Evolutionary conservation across 1,139 yeast species (phyloP), one percentile per base, ranked within the genome.

Genomic region (Yamadazyma triangularis): DNA sequence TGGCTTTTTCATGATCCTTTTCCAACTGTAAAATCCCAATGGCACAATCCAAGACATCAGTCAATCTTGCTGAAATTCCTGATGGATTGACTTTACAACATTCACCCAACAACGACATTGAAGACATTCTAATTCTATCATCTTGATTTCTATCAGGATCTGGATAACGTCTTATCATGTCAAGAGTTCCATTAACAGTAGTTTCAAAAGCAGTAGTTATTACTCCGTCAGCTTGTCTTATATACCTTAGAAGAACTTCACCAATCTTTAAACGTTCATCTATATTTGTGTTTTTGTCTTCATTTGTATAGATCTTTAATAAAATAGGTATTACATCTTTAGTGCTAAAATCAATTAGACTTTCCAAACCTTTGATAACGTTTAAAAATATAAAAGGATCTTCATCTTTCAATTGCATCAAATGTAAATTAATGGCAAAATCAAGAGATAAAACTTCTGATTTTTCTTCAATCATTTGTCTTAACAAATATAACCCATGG

Each of bases 351-450:
- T 67, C 73, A 15, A 81, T 60, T 25, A 89, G 56, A 13, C 71
- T 65, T 30, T 77, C 79, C 15, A 91, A 58, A 0, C 94, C 89
- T 46, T 84, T 87, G 39, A 91, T 84, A 0, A 82, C 84, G 48
- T 85, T 89, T 34, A 91, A 54, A 51, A 86, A 91, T 12, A 91
- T 75, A 51, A 79, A 91, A 0, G 97, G 95, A 40, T 91, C 98
- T 0, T 77, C 70, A 45, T 87, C 95, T 32, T 72, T 70, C 30
- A 91, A 57, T 42, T 83, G 87, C 2, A 68, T 60, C 26, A 85
- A 48, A 49, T 84, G 85, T 12, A 87, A 57, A 19, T 73, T 67
- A 23, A 85, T 55, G 0, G 74, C 87, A 33, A 73, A 71, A 11
- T 70, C 73, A 8, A 74, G 33, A 0, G 77, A 54, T 4, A 88